These are phyloP conservation scores for Phialophora chinensis DNA, from an alignment of 2,329 filamentous ascomycete species.

Conservation along the genomic window DNA sequence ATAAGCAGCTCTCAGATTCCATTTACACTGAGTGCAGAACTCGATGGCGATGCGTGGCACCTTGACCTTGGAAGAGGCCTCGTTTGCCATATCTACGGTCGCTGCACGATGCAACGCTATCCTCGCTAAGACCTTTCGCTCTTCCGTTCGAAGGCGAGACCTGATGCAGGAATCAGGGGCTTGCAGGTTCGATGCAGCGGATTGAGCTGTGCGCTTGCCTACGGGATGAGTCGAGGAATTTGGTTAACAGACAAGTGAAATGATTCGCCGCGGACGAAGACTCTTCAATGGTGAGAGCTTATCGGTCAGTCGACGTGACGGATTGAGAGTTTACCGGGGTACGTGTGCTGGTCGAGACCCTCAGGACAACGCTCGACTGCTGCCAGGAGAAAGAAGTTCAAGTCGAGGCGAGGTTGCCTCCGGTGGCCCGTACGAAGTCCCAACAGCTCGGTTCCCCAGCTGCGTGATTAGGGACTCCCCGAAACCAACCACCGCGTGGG, in stretches of 20 bases:
- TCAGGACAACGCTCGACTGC: background rate
- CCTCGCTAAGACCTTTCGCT: background rate
- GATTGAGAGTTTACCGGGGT: background rate
- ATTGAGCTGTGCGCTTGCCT: background rate
- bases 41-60: conserved; percentile 83
- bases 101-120: background rate
- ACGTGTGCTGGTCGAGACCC: background rate
- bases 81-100: conserved; percentile 12
- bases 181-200: background rate
- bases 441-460: conserved; percentile 7
- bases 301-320: background rate
- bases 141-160: background rate
- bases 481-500: background rate
- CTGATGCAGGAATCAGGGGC: conserved; percentile 14
- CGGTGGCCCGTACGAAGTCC: conserved; percentile 3
- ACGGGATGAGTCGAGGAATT: background rate
- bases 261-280: background rate
- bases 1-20: conserved; percentile 86
- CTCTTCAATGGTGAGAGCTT: background rate
- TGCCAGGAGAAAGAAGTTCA: background rate
- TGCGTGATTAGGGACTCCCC: background rate
- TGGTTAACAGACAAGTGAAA: background rate
- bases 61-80: conserved; percentile 37
- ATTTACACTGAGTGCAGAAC: conserved; percentile 93
- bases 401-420: background rate